Conservation (phyloP, 2,329 filamentous ascomycete species). For the Colletotrichum kahawae region DNA sequence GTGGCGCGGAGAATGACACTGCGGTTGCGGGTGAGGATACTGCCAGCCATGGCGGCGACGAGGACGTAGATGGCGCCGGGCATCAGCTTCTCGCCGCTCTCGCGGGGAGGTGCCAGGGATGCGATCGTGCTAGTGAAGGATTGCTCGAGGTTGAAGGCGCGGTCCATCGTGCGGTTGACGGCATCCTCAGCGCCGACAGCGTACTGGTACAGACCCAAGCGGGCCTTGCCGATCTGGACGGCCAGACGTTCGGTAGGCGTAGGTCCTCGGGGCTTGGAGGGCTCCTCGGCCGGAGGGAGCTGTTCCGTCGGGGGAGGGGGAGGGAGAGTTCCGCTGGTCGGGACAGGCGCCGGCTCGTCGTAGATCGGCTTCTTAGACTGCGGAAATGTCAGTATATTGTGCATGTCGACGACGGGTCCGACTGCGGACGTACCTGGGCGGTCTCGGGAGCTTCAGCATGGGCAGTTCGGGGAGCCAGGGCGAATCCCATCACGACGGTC, state of each 20-base stretch:
- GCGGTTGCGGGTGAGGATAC: slow-evolving; percentile 87
- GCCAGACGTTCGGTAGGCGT: slow-evolving; percentile 92
- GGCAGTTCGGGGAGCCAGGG: slow-evolving; percentile 51
- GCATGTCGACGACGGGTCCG: background rate
- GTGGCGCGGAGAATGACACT: slow-evolving; percentile 81
- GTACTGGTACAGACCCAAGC: slow-evolving; percentile 80
- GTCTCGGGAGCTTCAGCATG: slow-evolving; percentile 55
- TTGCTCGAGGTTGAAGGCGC: slow-evolving; percentile 83
- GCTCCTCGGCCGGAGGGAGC: slow-evolving; percentile 27
- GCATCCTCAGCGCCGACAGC: slow-evolving; percentile 78
- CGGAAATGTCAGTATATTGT: slow-evolving; percentile 7
- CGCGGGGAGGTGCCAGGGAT: slow-evolving; percentile 82
- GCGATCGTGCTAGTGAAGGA: slow-evolving; percentile 90
- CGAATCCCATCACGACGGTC: slow-evolving; percentile 53
- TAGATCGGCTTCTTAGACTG: slow-evolving; percentile 77
- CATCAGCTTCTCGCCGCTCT: slow-evolving; percentile 87
- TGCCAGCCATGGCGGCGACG: slow-evolving; percentile 93
- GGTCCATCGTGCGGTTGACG: slow-evolving; percentile 82
- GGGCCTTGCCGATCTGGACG: slow-evolving; percentile 77
- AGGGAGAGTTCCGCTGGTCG: slow-evolving; percentile 36
- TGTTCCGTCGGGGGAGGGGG: slow-evolving; percentile 36
- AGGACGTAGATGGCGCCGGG: slow-evolving; percentile 92
- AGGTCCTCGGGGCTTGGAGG: slow-evolving; percentile 51
- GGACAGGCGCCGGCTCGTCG: slow-evolving; percentile 66
- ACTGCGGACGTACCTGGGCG: slow-evolving; percentile 1